Evolutionary conservation across 176 grass and related monocot genomes (phyloP), one percentile per base, ranked within the genome.

Genomic region (Phoenix dactylifera): DNA sequence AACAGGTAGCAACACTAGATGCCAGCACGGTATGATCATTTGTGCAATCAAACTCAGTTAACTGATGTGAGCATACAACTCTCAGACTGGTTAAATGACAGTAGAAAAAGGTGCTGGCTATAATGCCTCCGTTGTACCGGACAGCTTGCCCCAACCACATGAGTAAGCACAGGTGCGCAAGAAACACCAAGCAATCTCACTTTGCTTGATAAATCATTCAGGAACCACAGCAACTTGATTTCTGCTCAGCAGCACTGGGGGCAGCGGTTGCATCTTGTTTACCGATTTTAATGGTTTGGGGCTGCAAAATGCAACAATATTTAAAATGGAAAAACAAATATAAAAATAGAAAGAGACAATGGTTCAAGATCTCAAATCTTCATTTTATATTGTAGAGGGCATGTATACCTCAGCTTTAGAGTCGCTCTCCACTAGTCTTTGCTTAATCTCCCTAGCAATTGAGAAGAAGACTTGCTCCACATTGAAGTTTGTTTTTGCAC

Each of bases 401-500:
- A 26, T 4, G 12, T 49, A 2, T 83, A 95, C 89, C 85, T 95
- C 89, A 32, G 72, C 10, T 18, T 74, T 60, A 6, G 82, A 60
- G 7, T 85, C 89, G 56, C 72, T 67, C 65, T 95, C 89, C 14
- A 78, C 82, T 71, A 95, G 55, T 72, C 89, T 80, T 66, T 80
- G 89, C 62, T 89, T 89, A 50, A 95, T 82, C 64, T 95, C 89
- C 71, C 85, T 95, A 23, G 85, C 89, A 64, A 89, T 89, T 60
- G 85, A 82, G 57, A 95, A 83, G 78, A 95, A 95, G 20, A 88
- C 89, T 58, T 89, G 60, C 72, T 95, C 89, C 14, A 95, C 89
- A 28, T 95, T 85, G 54, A 89, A 63, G 65, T 95, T 95, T 64
- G 89, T 89, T 82, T 95, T 95, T 35, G 89, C 89, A 80, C 89